Base-by-base conservation (phyloP, 441 rosid species). In the Populus hybrid region DNA sequence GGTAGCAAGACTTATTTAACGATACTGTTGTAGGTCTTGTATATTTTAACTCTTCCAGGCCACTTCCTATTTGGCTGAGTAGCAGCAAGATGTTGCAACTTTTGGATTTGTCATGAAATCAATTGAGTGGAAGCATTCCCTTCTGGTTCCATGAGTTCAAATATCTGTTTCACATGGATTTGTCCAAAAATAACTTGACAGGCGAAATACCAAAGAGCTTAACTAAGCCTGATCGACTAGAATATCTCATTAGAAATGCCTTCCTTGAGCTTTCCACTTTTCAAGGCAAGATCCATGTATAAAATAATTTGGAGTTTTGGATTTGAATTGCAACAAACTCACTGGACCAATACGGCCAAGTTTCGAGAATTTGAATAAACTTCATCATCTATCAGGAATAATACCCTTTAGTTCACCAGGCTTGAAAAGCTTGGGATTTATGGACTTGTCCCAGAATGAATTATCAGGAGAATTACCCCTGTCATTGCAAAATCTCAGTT, bases 301-400 rank as follows among this genome's bases (percentile, higher is more conserved):
- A 26, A 26, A 26, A 26, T 26, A 26, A 26, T 26, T 26, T 26
- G 28, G 28, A 26, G 28, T 26, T 26, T 26, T 26, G 28, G 28
- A 26, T 26, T 26, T 26, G 28, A 26, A 0, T 26, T 26, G 28
- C 28, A 26, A 26, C 28, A 26, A 26, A 26, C 28, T 26, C 28
- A 26, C 28, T 1, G 28, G 28, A 26, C 2, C 28, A 26, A 26
- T 26, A 26, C 28, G 28, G 28, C 28, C 28, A 3, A 90, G 84
- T 81, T 89, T 94, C 63, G 94, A 26, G 28, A 26, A 26, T 26
- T 26, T 26, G 28, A 26, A 26, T 26, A 26, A 26, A 26, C 28
- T 26, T 26, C 28, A 26, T 14, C 7, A 30, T 4, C 38, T 68
- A 5, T 16, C 40, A 12, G 71, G 71, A 19, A 19, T 16, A 34